These are phyloP conservation scores for Ceriops decandra DNA, from an alignment of 345 rosid genomes.

Conservation along the genomic window DNA sequence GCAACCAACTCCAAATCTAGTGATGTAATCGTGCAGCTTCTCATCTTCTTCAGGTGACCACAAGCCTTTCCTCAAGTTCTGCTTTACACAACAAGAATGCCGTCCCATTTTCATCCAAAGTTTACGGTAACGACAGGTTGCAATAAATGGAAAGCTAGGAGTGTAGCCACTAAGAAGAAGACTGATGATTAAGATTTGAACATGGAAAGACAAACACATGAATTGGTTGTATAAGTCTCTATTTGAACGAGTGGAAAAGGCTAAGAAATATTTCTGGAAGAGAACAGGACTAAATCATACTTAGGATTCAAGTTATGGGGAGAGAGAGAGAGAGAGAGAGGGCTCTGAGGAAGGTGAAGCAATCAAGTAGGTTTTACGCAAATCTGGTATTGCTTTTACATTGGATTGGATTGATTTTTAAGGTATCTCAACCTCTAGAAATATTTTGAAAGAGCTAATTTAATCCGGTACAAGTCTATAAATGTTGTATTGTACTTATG, in stretches of 20 bases:
- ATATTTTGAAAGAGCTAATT: neutral
- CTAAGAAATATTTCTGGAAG: constrained; percentile 32
- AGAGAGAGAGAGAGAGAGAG: constrained; percentile 25
- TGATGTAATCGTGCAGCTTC: constrained; percentile 53
- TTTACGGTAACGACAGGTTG: neutral
- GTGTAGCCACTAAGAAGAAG: constrained; percentile 5
- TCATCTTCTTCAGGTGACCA: constrained; percentile 84
- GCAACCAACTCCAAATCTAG: constrained; percentile 61
- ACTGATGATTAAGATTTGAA: constrained; percentile 12
- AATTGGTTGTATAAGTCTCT: constrained; percentile 9
- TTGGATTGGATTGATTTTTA: constrained; percentile 48
- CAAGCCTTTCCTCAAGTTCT: constrained; percentile 60
- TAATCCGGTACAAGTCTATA: constrained; percentile 15
- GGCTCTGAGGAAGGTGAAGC: constrained; percentile 44
- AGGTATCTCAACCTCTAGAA: constrained; percentile 36
- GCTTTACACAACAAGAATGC: constrained; percentile 53
- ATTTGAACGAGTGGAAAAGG: neutral
- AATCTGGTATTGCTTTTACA: constrained; percentile 52
- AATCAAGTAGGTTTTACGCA: constrained; percentile 63
- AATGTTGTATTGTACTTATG: constrained; percentile 16
- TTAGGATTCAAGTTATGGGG: constrained; percentile 50
- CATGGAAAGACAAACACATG: constrained; percentile 8
- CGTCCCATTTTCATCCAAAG: constrained; percentile 37
- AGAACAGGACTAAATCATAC: constrained; percentile 39
- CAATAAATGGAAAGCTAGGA: constrained; percentile 10